Evolutionary conservation across 352 stramenopile genomes (phyloP).

Genomic region (Pythium coloratum): DNA sequence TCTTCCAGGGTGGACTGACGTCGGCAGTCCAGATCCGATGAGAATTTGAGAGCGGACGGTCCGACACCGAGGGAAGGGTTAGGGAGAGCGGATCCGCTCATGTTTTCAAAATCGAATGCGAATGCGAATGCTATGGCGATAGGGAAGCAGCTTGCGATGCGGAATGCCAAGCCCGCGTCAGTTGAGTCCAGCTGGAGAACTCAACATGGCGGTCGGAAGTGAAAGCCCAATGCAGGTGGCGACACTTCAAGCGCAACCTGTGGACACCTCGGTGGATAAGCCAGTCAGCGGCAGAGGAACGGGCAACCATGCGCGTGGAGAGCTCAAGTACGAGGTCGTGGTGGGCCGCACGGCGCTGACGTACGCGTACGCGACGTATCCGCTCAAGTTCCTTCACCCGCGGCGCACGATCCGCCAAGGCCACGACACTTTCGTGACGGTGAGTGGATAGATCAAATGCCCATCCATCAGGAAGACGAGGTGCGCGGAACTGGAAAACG

Average conservation of each 20-base stretch:
- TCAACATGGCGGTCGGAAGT: conserved; percentile 4
- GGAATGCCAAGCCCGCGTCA: background rate
- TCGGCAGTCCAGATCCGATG: background rate
- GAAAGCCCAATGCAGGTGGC: background rate
- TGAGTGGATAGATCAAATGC: conserved; percentile 28
- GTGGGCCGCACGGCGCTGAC: conserved; percentile 60
- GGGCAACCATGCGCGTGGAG: conserved; percentile 32
- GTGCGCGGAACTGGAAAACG: background rate
- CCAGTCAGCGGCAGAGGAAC: background rate
- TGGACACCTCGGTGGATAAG: conserved; percentile 4
- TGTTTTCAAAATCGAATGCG: background rate
- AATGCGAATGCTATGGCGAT: conserved; percentile 4
- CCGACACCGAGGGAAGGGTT: conserved; percentile 5
- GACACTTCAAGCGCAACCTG: background rate
- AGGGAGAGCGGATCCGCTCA: conserved; percentile 27
- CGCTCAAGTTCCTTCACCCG: conserved; percentile 87
- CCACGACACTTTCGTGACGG: conserved; percentile 76
- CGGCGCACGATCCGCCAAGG: conserved; percentile 53
- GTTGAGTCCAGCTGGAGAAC: background rate
- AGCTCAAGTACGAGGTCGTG: conserved; percentile 75
- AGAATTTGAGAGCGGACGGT: background rate
- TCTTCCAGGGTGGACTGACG: background rate
- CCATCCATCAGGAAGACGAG: background rate
- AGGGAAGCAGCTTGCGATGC: background rate
- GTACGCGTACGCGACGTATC: conserved; percentile 81